These are phyloP conservation scores for Albifimbria verrucaria DNA, from an alignment of 2,329 filamentous ascomycete genomes.

Conservation along the genomic window DNA sequence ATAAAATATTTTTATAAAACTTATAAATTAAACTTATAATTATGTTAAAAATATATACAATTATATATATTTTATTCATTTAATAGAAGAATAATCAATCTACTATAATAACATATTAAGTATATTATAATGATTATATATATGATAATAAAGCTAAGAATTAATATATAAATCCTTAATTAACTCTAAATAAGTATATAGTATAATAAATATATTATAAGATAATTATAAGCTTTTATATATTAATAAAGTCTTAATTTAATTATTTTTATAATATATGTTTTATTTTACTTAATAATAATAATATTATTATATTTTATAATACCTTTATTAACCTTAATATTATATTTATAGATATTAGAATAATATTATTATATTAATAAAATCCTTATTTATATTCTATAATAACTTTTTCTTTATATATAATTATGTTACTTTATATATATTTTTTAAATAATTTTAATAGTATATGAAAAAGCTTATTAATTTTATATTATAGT, in stretches of 20 bases:
- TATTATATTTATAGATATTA: background rate
- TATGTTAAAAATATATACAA: background rate
- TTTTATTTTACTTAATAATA: background rate
- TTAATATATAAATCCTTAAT: background rate
- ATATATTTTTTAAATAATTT: background rate
- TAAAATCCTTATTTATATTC: constrained; percentile 3
- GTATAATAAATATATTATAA: constrained; percentile 2
- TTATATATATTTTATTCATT: background rate
- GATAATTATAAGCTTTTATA: background rate
- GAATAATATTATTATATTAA: background rate
- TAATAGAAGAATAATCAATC: background rate
- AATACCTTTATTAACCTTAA: constrained; percentile 3
- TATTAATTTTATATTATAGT: constrained; percentile 1
- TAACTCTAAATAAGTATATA: background rate
- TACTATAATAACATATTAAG: background rate
- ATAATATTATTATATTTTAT: background rate
- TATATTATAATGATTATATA: background rate
- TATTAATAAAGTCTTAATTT: background rate
- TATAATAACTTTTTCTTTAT: background rate
- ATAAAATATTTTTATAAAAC: background rate
- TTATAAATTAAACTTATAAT: background rate
- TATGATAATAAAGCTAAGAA: background rate
- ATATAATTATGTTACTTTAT: background rate
- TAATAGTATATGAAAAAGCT: background rate
- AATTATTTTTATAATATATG: background rate